A percentile compares a stretch with the other conserved stretches of the same genome.
Evolutionary conservation across 2,329 filamentous ascomycete genomes (phyloP).

Genomic region (Nothophaeocryptopus gaeumannii): DNA sequence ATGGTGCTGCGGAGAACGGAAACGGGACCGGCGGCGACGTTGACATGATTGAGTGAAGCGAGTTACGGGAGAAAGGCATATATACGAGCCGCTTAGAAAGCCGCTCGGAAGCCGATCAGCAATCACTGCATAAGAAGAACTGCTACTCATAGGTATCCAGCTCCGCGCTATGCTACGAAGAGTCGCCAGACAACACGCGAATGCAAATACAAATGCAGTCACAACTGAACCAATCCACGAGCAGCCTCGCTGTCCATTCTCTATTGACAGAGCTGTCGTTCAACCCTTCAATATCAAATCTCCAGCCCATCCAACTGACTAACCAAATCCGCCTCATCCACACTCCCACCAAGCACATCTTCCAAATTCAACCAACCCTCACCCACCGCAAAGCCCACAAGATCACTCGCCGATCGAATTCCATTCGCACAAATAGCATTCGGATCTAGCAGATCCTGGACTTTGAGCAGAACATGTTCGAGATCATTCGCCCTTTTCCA

Average conservation of each 20-base stretch:
- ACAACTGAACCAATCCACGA: too few species aligned
- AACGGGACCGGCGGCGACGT: conserved; percentile 29
- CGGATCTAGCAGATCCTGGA: conserved; percentile 41
- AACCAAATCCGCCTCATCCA: conserved; percentile 17
- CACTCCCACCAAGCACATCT: conserved; percentile 34
- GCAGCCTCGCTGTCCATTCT: too few species aligned
- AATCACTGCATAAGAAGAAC: neutral
- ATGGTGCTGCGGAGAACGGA: conserved; percentile 20
- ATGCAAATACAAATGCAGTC: conserved; percentile 1
- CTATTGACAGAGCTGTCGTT: too few species aligned
- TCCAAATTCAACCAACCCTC: conserved; percentile 36
- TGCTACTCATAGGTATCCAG: neutral
- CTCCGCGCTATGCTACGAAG: conserved; percentile 5
- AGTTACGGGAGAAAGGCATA: too few species aligned
- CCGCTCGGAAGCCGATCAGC: neutral
- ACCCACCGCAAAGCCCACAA: conserved; percentile 33
- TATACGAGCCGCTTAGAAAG: too few species aligned
- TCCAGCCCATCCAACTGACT: conserved; percentile 18
- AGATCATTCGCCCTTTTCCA: conserved; percentile 39
- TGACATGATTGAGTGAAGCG: conserved; percentile 30
- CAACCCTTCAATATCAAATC: conserved; percentile 6
- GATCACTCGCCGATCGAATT: conserved; percentile 28
- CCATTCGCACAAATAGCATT: conserved; percentile 22
- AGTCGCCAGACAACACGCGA: neutral
- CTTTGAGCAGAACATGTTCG: conserved; percentile 36